phyloP scores from a whole-genome alignment of 176 grass and related monocot species.

The Triticum timopheevii region DNA sequence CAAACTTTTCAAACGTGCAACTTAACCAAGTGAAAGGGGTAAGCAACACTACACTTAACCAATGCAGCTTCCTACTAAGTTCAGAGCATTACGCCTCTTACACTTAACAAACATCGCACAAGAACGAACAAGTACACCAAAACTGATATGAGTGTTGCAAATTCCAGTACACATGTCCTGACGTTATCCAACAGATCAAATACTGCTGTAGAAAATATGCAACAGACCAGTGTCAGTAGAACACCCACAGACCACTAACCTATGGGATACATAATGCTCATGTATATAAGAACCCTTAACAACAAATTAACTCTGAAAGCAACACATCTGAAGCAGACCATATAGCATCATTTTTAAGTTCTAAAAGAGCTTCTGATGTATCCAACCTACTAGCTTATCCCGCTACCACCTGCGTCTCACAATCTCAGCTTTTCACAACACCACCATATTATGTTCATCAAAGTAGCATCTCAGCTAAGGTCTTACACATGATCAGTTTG shows the following conservation, averaged over 20 bases:
- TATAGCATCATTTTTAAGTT: not conserved
- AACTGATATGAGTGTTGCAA: not conserved
- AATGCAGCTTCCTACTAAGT: not conserved
- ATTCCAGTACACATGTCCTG: not conserved
- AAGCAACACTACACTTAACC: not conserved
- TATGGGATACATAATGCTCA: not conserved
- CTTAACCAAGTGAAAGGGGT: not conserved
- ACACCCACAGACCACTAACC: not conserved
- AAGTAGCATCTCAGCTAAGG: not conserved
- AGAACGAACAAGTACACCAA: not conserved
- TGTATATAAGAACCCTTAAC: not conserved
- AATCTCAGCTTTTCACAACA: not conserved
- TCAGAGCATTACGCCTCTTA: not conserved
- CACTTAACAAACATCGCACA: not conserved
- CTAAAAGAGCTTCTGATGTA: not conserved
- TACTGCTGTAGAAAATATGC: not conserved
- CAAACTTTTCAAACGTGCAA: not conserved
- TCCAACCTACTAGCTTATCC: not conserved
- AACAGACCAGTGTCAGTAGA: not conserved
- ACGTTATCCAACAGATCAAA: not conserved
- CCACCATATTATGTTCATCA: not conserved
- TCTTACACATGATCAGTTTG: not conserved
- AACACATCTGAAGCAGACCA: not conserved
- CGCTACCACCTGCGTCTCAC: not conserved
- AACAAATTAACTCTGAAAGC: not conserved